These are phyloP conservation scores for Trichoderma sp. DNA, from an alignment of 2,329 filamentous ascomycete species.

Conservation along the genomic window DNA sequence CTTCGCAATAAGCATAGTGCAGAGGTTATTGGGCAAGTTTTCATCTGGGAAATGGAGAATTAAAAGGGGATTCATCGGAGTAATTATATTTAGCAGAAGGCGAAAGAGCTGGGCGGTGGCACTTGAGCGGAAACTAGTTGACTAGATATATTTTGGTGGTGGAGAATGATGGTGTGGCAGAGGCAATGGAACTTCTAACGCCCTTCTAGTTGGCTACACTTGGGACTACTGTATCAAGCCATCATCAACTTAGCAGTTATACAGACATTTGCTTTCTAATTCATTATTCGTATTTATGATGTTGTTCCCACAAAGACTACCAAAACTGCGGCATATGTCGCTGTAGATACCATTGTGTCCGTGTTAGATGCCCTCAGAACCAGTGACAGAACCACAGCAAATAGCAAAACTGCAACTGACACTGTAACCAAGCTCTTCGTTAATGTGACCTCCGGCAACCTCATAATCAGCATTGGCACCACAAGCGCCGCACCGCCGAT, in stretches of 20 bases:
- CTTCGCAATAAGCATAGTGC: background rate
- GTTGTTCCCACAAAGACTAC: background rate
- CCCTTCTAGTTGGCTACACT: background rate
- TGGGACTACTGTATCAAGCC: background rate
- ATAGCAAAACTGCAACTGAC: background rate
- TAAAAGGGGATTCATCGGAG: conserved; percentile 7
- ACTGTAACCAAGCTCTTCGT: background rate
- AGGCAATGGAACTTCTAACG: background rate
- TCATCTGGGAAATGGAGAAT: background rate
- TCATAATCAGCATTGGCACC: background rate
- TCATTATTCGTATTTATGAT: background rate
- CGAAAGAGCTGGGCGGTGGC: background rate
- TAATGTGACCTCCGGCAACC: background rate
- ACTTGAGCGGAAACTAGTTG: background rate
- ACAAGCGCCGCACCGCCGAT: background rate
- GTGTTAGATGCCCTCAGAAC: background rate
- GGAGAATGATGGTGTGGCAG: background rate
- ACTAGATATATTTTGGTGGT: background rate
- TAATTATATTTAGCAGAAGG: background rate
- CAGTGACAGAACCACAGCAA: background rate
- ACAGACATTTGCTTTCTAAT: background rate
- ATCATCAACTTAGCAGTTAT: background rate
- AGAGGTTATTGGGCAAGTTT: background rate
- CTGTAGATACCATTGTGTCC: background rate
- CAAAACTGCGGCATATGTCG: background rate